Base-by-base conservation (phyloP, 305 asterid genomes). In the Fraxinus platypoda region DNA sequence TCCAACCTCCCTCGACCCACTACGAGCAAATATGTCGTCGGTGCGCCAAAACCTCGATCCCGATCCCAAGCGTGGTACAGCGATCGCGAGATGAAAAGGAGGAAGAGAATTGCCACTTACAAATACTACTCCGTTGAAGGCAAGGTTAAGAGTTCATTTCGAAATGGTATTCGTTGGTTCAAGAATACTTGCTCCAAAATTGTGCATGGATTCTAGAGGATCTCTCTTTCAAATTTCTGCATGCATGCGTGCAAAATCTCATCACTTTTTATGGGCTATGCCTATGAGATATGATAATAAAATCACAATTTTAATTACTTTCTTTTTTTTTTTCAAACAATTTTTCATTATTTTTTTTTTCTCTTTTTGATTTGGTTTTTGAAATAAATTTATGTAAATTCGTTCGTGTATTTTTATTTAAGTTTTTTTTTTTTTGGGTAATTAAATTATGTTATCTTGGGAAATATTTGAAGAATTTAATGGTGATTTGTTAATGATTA, bases 51-150 rank as follows among this genome's bases (percentile, higher is more conserved):
- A 23, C 15, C 3, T 25, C 68, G 78, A 76, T 23, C 9, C 19
- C 73, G 78, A 76, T 26, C 9, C 19, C 73, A 75, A 78, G 30
- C 81, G 23, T 92, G 97, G 97, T 87, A 83, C 26, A 87, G 85
- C 6, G 74, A 81, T 13, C 88, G 87, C 0, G 97, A 94, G 88
- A 12, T 91, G 30, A 90, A 89, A 49, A 87, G 95, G 31, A 91
- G 84, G 79, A 94, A 84, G 79, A 90, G 98, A 82, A 84, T 93
- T 3, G 89, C 90, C 15, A 88, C 84, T 76, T 94, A 94, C 85
- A 93, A 92, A 64, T 41, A 88, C 57, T 94, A 91, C 79, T 84
- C 97, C 2, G 80, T 89, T 7, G 97, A 94, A 87, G 93, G 95
- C 30, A 90, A 93, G 84, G 82, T 92, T 38, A 94, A 92, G 90